Evolutionary conservation across 2,329 filamentous ascomycete genomes (phyloP), one percentile per base, ranked within the genome.

Genomic region (Aureobasidium sp.): DNA sequence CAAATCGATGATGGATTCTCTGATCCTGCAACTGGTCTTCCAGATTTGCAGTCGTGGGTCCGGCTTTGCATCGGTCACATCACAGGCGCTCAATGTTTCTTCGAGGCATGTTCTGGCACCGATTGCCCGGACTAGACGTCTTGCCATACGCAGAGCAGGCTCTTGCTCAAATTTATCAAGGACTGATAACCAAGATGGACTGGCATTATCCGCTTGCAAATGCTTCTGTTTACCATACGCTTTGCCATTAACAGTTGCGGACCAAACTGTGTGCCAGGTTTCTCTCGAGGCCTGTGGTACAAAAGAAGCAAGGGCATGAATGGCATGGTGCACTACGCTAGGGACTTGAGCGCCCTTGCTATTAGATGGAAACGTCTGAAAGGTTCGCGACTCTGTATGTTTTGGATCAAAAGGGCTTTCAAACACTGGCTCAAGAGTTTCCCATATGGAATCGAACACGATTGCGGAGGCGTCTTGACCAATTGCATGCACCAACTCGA

Each of bases 101-200:
- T 63, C 50, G 9, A 63, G 53, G 37, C 79, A 79, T 47, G 75
- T 70, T 10, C 80, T 76, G 25, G 77, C 77, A 7, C 76, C 77
- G 53, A 84, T 75, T 53, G 75, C 80, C 55, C 76, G 74, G 27
- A 80, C 74, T 37, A 84, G 68, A 11, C 78, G 76, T 53, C 75
- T 75, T n/a, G 79, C 71, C 36, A 84, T 71, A 27, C 79, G 77
- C 48, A 82, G 67, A 21, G 79, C 80, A 30, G 79, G 72, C 42
- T 54, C 62, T 25, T 53, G 54, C 41, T 64, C 53, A 32, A 64
- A 59, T n/a, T n/a, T 25, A 27, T 64, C 62, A 5, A 64, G 54
- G 4, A 59, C 48, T 10, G 21, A 41, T 11, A 62, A 11, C 54
- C 61, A 62, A 25, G 61, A 32, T 5, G 61, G 48, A 14, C 13